A percentile compares a stretch with the other conserved stretches of the same genome.
phyloP scores from a whole-genome alignment of 805 yeast genomes.

The Saccharomycopsis microspora region DNA sequence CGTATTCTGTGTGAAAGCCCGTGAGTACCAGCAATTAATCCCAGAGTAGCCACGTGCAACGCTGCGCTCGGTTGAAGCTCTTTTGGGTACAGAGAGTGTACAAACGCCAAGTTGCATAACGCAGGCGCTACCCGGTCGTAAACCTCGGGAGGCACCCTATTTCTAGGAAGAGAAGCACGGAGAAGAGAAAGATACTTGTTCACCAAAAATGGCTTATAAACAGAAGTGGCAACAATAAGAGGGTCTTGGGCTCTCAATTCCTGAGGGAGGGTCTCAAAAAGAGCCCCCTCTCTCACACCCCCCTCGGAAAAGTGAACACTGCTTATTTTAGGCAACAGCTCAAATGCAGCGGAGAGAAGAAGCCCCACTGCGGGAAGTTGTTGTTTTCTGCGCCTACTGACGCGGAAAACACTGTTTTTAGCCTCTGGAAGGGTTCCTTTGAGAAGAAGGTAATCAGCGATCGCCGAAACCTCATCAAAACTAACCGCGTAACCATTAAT shows the following conservation, averaged over 20 bases:
- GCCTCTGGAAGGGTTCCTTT: slow-evolving; percentile 35
- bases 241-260: slow-evolving; percentile 58
- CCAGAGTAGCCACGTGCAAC: slow-evolving; percentile 59
- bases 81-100: slow-evolving; percentile 66
- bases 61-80: slow-evolving; percentile 71
- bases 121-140: slow-evolving; percentile 55
- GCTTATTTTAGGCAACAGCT: slow-evolving; percentile 46
- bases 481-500: slow-evolving; percentile 60
- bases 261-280: slow-evolving; percentile 50
- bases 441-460: slow-evolving; percentile 40
- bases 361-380: slow-evolving; percentile 65
- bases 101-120: slow-evolving; percentile 61
- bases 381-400: slow-evolving; percentile 51
- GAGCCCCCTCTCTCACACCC: slow-evolving; percentile 67
- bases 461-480: slow-evolving; percentile 36
- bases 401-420: slow-evolving; percentile 39
- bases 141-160: slow-evolving; percentile 45
- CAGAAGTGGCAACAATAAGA: slow-evolving; percentile 52
- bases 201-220: slow-evolving; percentile 59
- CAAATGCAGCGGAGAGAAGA: slow-evolving; percentile 49
- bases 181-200: slow-evolving; percentile 43
- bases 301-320: slow-evolving; percentile 65
- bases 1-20: slow-evolving; percentile 64
- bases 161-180: slow-evolving; percentile 43
- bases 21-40: slow-evolving; percentile 64